Evolutionary conservation across 2,329 filamentous ascomycete genomes (phyloP).

Genomic region (Xylariales sp.): DNA sequence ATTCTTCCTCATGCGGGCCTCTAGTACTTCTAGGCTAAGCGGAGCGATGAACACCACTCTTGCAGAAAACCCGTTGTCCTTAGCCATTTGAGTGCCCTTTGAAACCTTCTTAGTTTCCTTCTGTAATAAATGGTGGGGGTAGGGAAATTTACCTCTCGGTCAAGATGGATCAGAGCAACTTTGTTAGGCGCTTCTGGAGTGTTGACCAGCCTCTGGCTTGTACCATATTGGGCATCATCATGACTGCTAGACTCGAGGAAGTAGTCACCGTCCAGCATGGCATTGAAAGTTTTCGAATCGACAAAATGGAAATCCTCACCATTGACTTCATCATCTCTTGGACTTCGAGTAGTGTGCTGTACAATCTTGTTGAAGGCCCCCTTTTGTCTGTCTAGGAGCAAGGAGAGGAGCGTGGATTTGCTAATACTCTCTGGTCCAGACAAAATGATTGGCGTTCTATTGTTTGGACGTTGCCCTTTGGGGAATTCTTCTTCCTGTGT

Average conservation of each 20-base stretch:
- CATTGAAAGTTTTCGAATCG: constrained; percentile 64
- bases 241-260: constrained; percentile 67
- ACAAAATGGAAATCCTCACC: constrained; percentile 69
- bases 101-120: constrained; percentile 11
- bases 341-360: constrained; percentile 65
- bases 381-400: constrained; percentile 71
- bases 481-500: constrained; percentile 50
- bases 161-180: constrained; percentile 68
- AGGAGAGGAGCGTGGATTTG: constrained; percentile 71
- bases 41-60: constrained; percentile 66
- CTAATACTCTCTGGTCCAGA: constrained; percentile 72
- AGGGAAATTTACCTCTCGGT: constrained; percentile 59
- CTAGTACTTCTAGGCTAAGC: constrained; percentile 53
- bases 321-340: constrained; percentile 62
- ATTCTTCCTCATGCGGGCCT: constrained; percentile 56
- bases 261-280: constrained; percentile 69
- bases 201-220: constrained; percentile 64
- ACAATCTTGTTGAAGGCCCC: constrained; percentile 72
- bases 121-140: neutral
- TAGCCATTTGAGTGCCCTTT: constrained; percentile 67
- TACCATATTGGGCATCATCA: constrained; percentile 65
- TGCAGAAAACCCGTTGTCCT: constrained; percentile 66
- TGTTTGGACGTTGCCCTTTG: constrained; percentile 54
- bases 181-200: constrained; percentile 65
- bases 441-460: constrained; percentile 71